Evolutionary conservation across 108 stramenopile species (phyloP), one percentile per base, ranked within the genome.

Genomic region (Pinguiococcus pyrenoidosus): DNA sequence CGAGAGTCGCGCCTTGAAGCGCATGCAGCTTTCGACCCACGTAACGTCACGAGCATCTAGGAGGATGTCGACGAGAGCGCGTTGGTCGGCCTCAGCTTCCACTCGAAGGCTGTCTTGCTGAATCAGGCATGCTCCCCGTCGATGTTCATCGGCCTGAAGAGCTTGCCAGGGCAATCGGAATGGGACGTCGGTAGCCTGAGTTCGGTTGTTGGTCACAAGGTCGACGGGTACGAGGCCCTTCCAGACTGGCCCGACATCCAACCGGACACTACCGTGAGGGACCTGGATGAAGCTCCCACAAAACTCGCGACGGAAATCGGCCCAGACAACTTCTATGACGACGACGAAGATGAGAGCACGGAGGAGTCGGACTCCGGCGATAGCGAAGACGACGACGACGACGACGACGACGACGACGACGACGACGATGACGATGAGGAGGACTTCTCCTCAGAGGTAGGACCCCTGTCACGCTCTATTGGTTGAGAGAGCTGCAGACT

Each of bases 171-270:
- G 8, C 5, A 21, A 33, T 51, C 62, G 18, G 28, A 64, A 18
- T 46, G 69, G 5, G 24, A 20, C 25, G 22, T 72, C 30, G 68
- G 63, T 23, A 61, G 71, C 27, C 55, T 75, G 23, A 63, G 61
- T 27, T 38, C 29, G 32, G 33, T 62, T 29, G 34, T 64, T 22
- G 71, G 68, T 2, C 69, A 73, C 59, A 73, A 55, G 51, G 77
- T 84, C 10, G 59, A 77, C 4, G 73, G 69, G 17, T 92, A 86
- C 52, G 18, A 62, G 2, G 55, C 83, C 21, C 60, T 96, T 24
- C 85, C 86, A 14, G 65, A 66, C 28, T 96, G 95, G 95, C 76
- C 85, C 4, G 59, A 41, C 16, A 70, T 66, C 12, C 68, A 87
- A 37, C 85, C 85, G 50, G 74, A 86, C 4, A 52, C 57, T 4